These are phyloP conservation scores for Oryza glaberrima DNA, from an alignment of 176 grass and related monocot species.

Conservation along the genomic window DNA sequence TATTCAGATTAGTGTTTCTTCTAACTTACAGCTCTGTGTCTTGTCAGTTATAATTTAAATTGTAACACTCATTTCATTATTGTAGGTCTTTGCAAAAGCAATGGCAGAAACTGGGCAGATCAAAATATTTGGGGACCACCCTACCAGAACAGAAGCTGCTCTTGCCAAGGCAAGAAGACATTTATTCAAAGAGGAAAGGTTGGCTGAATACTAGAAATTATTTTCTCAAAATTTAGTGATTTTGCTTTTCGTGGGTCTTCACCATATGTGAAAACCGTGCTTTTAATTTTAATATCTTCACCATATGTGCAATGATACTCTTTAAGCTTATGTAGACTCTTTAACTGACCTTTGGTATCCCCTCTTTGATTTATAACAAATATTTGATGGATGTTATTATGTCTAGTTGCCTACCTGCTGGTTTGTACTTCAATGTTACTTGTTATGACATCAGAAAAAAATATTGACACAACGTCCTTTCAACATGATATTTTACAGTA, in stretches of 20 bases:
- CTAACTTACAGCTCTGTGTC: constrained; percentile 10
- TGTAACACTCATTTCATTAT: constrained; percentile 24
- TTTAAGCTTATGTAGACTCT: not conserved
- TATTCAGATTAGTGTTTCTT: constrained; percentile 17
- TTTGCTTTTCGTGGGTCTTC: constrained; percentile 4
- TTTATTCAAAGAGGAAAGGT: constrained; percentile 96
- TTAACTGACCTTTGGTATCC: constrained; percentile 1
- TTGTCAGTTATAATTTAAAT: not conserved
- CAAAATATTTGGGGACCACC: constrained; percentile 89
- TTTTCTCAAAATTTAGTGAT: constrained; percentile 8
- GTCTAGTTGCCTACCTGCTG: not conserved
- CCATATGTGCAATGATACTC: not conserved
- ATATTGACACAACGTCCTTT: constrained; percentile 6
- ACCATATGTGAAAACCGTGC: not conserved
- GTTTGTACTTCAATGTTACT: constrained; percentile 17
- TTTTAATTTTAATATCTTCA: constrained; percentile 14
- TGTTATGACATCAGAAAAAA: constrained; percentile 8
- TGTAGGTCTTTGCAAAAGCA: constrained; percentile 96
- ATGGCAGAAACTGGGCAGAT: constrained; percentile 94
- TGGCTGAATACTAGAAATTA: constrained; percentile 16
- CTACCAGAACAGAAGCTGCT: constrained; percentile 81
- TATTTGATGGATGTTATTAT: not conserved
- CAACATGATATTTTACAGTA: constrained; percentile 7
- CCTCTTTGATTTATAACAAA: constrained; percentile 9
- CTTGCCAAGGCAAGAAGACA: constrained; percentile 92